Evolutionary conservation across 148 eudicot species (phyloP).

Genomic region (Talinum fruticosum): DNA sequence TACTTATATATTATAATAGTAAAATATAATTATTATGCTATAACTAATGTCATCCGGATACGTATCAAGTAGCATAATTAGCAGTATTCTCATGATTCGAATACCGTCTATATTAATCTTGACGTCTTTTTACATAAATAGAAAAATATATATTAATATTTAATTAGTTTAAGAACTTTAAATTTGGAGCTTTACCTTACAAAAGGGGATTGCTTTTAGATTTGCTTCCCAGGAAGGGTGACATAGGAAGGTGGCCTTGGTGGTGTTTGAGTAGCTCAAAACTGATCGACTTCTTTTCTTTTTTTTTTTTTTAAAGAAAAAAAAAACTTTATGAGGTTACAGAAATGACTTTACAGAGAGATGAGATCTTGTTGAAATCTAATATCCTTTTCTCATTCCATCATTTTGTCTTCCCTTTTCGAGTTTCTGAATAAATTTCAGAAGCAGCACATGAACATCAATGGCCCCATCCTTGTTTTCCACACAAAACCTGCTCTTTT

Average conservation of each 20-base stretch:
- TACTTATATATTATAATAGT: too few species aligned
- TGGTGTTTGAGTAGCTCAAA: not conserved
- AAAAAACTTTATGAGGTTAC: not conserved
- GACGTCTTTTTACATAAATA: too few species aligned
- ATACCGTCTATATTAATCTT: too few species aligned
- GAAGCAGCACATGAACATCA: not conserved
- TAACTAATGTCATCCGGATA: too few species aligned
- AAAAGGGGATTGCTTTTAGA: constrained; percentile 1
- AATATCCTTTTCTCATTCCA: constrained; percentile 14
- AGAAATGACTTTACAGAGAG: constrained; percentile 22
- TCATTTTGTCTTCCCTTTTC: constrained; percentile 14
- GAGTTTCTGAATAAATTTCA: not conserved
- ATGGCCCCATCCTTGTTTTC: not conserved
- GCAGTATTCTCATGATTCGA: too few species aligned
- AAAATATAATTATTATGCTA: too few species aligned
- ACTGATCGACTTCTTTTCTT: not conserved
- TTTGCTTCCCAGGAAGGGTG: not conserved
- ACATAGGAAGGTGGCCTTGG: constrained; percentile 2
- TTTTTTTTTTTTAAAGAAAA: not conserved
- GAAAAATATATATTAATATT: not conserved
- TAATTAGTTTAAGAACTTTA: not conserved
- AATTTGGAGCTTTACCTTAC: constrained; percentile 11
- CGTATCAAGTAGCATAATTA: too few species aligned
- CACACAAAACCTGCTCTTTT: constrained; percentile 1
- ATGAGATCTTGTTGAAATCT: not conserved